Evolutionary conservation across 768 basidiomycete species (phyloP).

Genomic region (Kwoniella bestiolae): DNA sequence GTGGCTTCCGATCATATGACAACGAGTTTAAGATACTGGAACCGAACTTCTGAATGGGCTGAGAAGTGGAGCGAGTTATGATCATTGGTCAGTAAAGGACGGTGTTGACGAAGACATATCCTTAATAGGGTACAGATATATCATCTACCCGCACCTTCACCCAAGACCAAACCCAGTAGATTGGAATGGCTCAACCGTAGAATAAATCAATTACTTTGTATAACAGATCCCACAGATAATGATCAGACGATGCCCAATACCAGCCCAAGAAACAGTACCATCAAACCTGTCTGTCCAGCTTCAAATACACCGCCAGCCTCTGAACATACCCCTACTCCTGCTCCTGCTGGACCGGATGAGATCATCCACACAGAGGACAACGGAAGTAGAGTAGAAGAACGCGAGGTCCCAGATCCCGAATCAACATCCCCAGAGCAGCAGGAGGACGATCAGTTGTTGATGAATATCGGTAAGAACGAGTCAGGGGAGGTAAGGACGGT

Average conservation of each 20-base stretch:
- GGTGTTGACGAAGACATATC: too few relatives aligned
- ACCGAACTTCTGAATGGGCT: too few relatives aligned
- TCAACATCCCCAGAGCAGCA: too few relatives aligned
- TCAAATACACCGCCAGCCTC: background rate
- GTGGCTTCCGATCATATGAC: background rate
- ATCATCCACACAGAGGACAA: background rate
- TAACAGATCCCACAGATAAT: background rate
- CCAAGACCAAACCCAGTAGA: background rate
- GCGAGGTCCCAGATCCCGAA: background rate
- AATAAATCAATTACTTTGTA: background rate
- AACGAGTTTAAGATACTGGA: background rate
- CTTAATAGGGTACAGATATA: slow-evolving; percentile 19
- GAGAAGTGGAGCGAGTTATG: too few relatives aligned
- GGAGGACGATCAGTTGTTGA: background rate
- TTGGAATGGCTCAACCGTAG: background rate
- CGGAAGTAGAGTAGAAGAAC: slow-evolving; percentile 1
- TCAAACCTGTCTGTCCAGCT: background rate
- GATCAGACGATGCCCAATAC: background rate
- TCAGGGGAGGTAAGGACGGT: slow-evolving; percentile 13
- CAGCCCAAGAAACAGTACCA: background rate
- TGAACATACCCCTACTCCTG: background rate
- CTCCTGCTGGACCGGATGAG: background rate
- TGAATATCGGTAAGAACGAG: background rate
- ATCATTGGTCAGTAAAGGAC: too few relatives aligned
- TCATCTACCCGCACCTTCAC: background rate